Evolutionary conservation across 2,329 filamentous ascomycete species (phyloP).

Genomic region (Fusarium sp.): DNA sequence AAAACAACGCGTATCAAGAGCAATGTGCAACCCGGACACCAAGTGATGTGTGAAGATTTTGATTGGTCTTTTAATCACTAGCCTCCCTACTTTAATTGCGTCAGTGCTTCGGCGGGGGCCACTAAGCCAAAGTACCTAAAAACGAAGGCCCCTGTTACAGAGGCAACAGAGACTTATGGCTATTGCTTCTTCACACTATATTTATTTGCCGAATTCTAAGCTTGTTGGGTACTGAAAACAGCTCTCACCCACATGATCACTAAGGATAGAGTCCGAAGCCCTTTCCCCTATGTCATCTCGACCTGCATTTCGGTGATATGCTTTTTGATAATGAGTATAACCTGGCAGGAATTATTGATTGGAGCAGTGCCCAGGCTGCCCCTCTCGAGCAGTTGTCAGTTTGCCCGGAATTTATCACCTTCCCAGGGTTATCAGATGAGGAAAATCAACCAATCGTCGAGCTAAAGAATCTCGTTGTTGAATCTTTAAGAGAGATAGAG

Average conservation of each 20-base stretch:
- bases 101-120: too few species aligned
- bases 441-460: conserved; percentile 40
- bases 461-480: conserved; percentile 27
- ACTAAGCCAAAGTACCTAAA: too few species aligned
- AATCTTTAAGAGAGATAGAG: conserved; percentile 27
- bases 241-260: conserved; percentile 44
- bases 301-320: conserved; percentile 53
- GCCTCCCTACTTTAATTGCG: too few species aligned
- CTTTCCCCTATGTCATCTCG: conserved; percentile 51
- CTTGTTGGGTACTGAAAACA: conserved; percentile 48
- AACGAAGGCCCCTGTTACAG: too few species aligned
- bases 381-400: conserved; percentile 51
- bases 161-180: too few species aligned
- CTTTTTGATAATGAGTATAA: conserved; percentile 56
- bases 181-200: too few species aligned
- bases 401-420: conserved; percentile 48
- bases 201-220: too few species aligned
- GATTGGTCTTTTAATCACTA: too few species aligned
- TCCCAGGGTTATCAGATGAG: conserved; percentile 41
- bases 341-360: conserved; percentile 51
- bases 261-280: conserved; percentile 46
- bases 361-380: conserved; percentile 49
- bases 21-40: too few species aligned
- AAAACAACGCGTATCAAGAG: too few species aligned
- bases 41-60: too few species aligned